Conservation (phyloP, 192 early-diverging fungal species). For the Coemansia asiatica region DNA sequence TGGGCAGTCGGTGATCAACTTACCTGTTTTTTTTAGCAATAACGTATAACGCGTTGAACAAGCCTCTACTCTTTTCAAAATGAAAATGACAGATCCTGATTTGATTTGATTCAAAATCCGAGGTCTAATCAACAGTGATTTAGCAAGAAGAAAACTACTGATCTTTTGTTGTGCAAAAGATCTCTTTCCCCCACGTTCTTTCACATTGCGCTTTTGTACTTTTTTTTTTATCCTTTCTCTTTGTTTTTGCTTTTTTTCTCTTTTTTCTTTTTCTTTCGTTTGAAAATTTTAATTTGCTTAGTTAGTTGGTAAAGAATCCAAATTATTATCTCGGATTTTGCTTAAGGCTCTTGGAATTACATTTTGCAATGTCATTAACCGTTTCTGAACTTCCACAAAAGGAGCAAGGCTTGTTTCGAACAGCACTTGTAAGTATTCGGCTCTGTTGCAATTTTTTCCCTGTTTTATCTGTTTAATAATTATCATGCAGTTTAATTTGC, state of each 20-base stretch:
- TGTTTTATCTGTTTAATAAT: not conserved
- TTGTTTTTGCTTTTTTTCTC: not conserved
- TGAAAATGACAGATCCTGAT: too few relatives aligned
- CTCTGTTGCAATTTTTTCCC: too few relatives aligned
- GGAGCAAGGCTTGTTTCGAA: slow-evolving; percentile 51
- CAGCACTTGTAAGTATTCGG: slow-evolving; percentile 46
- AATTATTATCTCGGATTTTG: not conserved
- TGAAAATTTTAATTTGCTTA: not conserved
- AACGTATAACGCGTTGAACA: not conserved
- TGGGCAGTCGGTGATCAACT: not conserved
- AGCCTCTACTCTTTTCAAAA: not conserved
- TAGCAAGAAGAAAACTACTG: not conserved
- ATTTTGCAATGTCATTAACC: slow-evolving; percentile 39
- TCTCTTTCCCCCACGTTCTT: not conserved
- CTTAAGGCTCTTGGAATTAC: not conserved
- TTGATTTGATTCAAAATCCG: not conserved
- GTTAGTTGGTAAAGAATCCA: too few relatives aligned
- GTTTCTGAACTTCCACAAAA: slow-evolving; percentile 53
- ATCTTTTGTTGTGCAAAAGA: not conserved
- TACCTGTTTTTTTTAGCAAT: too few relatives aligned
- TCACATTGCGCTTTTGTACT: not conserved
- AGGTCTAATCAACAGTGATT: too few relatives aligned
- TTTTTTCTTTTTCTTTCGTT: not conserved
- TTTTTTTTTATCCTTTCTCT: not conserved
- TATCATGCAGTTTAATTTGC: not conserved